phyloP scores from a whole-genome alignment of 352 stramenopile genomes.

The Phytophthora brassicae region DNA sequence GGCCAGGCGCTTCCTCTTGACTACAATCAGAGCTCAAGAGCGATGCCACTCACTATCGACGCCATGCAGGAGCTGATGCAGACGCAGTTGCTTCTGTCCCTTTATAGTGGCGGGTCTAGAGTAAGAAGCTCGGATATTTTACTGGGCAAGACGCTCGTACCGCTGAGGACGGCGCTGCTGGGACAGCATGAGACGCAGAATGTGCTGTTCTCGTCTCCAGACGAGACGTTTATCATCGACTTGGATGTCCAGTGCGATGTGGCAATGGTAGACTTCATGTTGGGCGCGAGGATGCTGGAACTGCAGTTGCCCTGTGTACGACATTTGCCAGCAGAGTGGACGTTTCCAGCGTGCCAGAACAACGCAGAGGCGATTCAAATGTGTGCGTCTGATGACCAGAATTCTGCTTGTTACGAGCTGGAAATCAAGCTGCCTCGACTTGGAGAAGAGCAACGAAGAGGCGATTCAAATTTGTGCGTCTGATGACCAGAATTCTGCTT shows the following conservation, averaged over 20 bases:
- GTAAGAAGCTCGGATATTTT: constrained; percentile 34
- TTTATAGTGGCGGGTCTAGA: constrained; percentile 42
- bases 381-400: constrained; percentile 40
- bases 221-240: constrained; percentile 34
- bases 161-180: constrained; percentile 39
- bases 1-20: constrained; percentile 14
- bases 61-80: constrained; percentile 43
- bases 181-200: constrained; percentile 19
- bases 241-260: constrained; percentile 47
- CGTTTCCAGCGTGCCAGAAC: constrained; percentile 26
- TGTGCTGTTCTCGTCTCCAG: constrained; percentile 17
- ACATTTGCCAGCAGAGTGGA: constrained; percentile 57
- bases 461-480: constrained; percentile 39
- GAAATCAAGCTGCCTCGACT: constrained; percentile 45
- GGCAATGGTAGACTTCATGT: constrained; percentile 49
- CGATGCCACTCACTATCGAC: constrained; percentile 35
- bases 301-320: constrained; percentile 38
- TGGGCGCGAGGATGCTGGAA: constrained; percentile 45
- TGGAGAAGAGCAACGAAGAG: constrained; percentile 49
- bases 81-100: constrained; percentile 38
- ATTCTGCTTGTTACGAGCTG: constrained; percentile 52
- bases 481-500: constrained; percentile 41
- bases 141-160: constrained; percentile 39
- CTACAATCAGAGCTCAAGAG: constrained; percentile 56
- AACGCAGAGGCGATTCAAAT: constrained; percentile 54